Percentiles rank a stretch among this genome's conserved stretches.
Conservation (phyloP, 2,329 filamentous ascomycete species). For the Colletotrichum higginsianum region DNA sequence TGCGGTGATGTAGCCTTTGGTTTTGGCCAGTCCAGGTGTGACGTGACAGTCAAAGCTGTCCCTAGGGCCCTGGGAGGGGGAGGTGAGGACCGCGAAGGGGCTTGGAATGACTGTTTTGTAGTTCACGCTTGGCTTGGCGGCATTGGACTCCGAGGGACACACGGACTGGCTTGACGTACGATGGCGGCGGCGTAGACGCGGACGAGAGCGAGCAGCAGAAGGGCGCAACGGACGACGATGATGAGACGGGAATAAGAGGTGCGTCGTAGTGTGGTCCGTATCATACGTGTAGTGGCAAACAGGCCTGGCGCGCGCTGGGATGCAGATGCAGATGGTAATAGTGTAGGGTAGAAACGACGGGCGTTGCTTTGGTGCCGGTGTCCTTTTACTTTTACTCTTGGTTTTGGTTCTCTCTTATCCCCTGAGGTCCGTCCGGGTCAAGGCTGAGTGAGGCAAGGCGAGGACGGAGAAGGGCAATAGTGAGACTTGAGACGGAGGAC, state of each 20-base stretch:
- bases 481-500: slow-evolving; percentile 4
- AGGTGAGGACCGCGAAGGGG: slow-evolving; percentile 3
- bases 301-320: slow-evolving; percentile 6
- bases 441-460: neutral
- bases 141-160: slow-evolving; percentile 19
- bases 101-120: slow-evolving; percentile 2
- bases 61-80: neutral
- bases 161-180: slow-evolving; percentile 10
- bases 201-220: neutral
- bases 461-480: neutral
- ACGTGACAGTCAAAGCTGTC: slow-evolving; percentile 24
- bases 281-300: neutral
- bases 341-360: slow-evolving; percentile 1
- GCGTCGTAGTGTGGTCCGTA: neutral
- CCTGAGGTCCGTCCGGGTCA: neutral
- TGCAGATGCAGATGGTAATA: neutral
- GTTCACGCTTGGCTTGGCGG: slow-evolving; percentile 20
- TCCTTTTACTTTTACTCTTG: neutral
- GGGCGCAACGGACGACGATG: neutral
- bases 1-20: neutral
- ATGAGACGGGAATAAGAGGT: slow-evolving; percentile 1
- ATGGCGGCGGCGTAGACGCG: neutral
- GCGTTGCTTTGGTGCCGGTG: neutral
- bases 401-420: too few relatives aligned
- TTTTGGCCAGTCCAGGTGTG: slow-evolving; percentile 11